Conservation (phyloP, 2,329 filamentous ascomycete genomes). For the Aspergillus pseudoviridinutans region DNA sequence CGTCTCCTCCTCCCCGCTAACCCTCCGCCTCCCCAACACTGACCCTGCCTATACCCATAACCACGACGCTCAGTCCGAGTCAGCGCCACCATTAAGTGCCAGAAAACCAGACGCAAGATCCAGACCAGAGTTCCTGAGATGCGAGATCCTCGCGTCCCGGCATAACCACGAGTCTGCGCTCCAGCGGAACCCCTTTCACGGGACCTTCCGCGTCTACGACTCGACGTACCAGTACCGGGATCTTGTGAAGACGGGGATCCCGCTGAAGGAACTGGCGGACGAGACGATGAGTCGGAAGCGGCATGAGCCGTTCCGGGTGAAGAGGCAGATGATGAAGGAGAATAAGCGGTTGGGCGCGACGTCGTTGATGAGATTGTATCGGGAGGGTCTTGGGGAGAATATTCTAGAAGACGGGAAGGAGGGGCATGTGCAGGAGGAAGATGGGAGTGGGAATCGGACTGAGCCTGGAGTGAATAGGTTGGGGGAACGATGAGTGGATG, state of each 20-base stretch:
- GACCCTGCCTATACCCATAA: background rate
- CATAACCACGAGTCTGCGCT: conserved; percentile 28
- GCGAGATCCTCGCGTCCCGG: conserved; percentile 23
- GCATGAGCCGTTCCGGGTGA: conserved; percentile 13
- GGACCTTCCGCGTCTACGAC: conserved; percentile 20
- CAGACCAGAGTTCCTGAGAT: conserved; percentile 13
- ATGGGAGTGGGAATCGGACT: background rate
- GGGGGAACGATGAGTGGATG: conserved; percentile 1
- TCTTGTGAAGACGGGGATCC: conserved; percentile 24
- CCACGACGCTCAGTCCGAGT: background rate
- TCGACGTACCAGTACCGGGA: conserved; percentile 25
- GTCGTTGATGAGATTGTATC: conserved; percentile 24
- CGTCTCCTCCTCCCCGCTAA: conserved; percentile 30
- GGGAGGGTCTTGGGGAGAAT: conserved; percentile 15
- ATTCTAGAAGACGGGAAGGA: background rate
- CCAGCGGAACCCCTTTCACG: conserved; percentile 31
- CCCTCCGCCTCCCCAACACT: conserved; percentile 16
- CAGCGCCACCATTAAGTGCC: background rate
- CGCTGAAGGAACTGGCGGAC: conserved; percentile 29
- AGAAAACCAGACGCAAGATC: background rate
- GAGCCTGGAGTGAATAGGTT: background rate
- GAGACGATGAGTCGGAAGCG: conserved; percentile 25
- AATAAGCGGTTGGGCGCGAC: conserved; percentile 22
- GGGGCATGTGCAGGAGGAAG: background rate
- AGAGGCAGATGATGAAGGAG: conserved; percentile 15